Evolutionary conservation across 139 green algal genomes (phyloP).

Genomic region (Nannochloris sp.): DNA sequence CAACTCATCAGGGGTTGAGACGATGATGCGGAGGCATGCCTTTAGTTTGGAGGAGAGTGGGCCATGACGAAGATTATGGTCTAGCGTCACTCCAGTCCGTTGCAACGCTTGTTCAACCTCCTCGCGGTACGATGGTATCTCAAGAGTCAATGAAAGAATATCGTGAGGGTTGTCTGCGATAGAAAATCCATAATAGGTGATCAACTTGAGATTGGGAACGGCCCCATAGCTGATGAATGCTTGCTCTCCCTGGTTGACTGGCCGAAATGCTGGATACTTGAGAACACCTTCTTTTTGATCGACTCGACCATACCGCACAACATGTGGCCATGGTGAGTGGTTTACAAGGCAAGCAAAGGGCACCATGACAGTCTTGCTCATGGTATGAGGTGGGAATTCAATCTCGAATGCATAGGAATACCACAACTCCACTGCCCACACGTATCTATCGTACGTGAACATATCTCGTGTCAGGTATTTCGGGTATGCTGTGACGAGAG

Average conservation of each 20-base stretch:
- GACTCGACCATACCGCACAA: constrained; percentile 52
- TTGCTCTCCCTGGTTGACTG: constrained; percentile 26
- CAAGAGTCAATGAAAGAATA: constrained; percentile 22
- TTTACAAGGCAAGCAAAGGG: constrained; percentile 60
- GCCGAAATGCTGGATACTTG: constrained; percentile 41
- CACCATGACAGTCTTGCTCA: constrained; percentile 40
- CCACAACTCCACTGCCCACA: constrained; percentile 68
- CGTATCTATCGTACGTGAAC: constrained; percentile 46
- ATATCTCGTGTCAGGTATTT: constrained; percentile 26
- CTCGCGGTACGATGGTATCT: neutral
- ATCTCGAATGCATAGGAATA: constrained; percentile 26
- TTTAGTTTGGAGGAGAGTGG: constrained; percentile 18
- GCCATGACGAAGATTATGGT: constrained; percentile 26
- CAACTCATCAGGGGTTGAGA: constrained; percentile 18
- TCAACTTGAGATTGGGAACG: constrained; percentile 56
- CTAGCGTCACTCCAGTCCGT: constrained; percentile 13
- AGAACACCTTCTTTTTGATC: constrained; percentile 24
- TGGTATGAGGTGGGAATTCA: constrained; percentile 12
- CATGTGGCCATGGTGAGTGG: constrained; percentile 57
- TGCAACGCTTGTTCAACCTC: neutral
- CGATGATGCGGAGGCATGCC: constrained; percentile 19
- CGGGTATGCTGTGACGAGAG: constrained; percentile 47
- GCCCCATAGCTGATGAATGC: constrained; percentile 63
- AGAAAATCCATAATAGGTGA: constrained; percentile 42
- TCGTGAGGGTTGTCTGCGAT: constrained; percentile 49